Conservation (phyloP, 2,329 filamentous ascomycete genomes). For the Phialemoniopsis sp. region DNA sequence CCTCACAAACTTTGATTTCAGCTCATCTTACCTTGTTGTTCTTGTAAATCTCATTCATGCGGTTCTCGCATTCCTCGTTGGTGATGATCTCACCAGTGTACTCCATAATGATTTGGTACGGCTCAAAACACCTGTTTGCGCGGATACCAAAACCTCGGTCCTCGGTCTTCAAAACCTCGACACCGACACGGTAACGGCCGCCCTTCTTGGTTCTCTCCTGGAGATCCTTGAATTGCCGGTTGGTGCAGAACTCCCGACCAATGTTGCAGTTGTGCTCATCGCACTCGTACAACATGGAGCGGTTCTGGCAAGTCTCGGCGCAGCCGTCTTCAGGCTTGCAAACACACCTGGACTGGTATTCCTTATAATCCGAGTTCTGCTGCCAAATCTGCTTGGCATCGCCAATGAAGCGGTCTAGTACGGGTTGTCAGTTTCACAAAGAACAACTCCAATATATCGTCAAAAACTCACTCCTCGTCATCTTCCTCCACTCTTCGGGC, state of each 20-base stretch:
- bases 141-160: conserved; percentile 90
- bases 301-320: conserved; percentile 86
- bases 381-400: conserved; percentile 79
- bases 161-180: conserved; percentile 88
- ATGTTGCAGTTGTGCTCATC: conserved; percentile 84
- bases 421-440: too few species aligned
- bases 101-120: conserved; percentile 95
- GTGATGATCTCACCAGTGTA: conserved; percentile 98
- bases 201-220: conserved; percentile 70
- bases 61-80: conserved; percentile 84
- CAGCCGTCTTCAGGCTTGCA: conserved; percentile 78
- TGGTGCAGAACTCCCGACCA: conserved; percentile 69
- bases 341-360: conserved; percentile 73
- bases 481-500: conserved; percentile 87
- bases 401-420: conserved; percentile 80
- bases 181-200: conserved; percentile 85
- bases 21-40: conserved; percentile 72
- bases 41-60: conserved; percentile 92
- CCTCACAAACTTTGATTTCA: conserved; percentile 8
- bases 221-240: conserved; percentile 82
- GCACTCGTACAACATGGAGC: conserved; percentile 97
- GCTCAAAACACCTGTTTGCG: conserved; percentile 80
- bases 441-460: conserved; percentile 2
- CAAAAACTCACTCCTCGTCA: conserved; percentile 75
- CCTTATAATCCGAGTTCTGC: conserved; percentile 68